Base-by-base conservation (phyloP, 768 basidiomycete species). In the Daedaleopsis sinensis region DNA sequence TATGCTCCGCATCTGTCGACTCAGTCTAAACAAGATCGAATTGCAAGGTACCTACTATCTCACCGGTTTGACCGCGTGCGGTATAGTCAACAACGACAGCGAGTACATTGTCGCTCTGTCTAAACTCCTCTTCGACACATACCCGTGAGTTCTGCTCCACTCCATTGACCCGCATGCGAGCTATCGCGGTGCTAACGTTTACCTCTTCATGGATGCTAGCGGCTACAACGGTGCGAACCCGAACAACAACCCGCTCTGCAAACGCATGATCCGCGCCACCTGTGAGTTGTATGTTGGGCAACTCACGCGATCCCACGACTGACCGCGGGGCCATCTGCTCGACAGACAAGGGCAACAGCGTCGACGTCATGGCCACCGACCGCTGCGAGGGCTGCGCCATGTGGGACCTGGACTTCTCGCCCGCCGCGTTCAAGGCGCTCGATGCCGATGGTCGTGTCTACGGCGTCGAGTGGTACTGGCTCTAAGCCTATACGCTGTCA, bases 201-300 rank as follows among this genome's bases (percentile, higher is more conserved):
- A 32, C 27, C 27, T 32, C 27, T 3, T 32, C 27, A 3, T 32
- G 4, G 27, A 35, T 54, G 54, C 24, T 59, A 91, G 89, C 47
- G 82, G 79, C 11, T 88, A 85, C 70, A 55, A 73, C 18, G 80
- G 82, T 27, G 77, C 53, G 5, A 84, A 94, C 78, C 88, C 91
- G 27, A 94, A 93, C 73, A 68, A 64, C 57, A 93, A 94, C 77
- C 90, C 92, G 37, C 71, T 94, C 57, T 94, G 93, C 70, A 75
- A 76, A 65, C 79, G 73, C 67, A 65, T 74, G 56, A 74, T 89
- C 57, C 66, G 21, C 0, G 74, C 75, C 8, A 62, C 21, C 6
- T 90, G 90, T 89, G 75, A 72, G 80, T 74, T 4, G 3, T 23
- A 46, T 32, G 27, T 7, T 32, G 27, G 27, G 27, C 27, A 32